These are phyloP conservation scores for Candida pseudoglaebosa DNA, from an alignment of 805 yeast genomes.

Conservation along the genomic window DNA sequence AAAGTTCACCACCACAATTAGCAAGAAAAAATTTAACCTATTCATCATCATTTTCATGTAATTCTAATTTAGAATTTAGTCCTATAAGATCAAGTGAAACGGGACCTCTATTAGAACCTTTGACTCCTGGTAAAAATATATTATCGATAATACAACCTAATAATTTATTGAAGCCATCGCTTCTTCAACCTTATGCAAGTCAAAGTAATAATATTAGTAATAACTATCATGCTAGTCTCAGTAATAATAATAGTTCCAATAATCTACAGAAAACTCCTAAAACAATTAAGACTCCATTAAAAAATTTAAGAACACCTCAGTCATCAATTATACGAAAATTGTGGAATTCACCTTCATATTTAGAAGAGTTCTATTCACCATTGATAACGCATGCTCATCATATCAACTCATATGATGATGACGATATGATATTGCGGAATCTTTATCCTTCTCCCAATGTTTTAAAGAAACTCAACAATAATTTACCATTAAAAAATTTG, in stretches of 20 bases:
- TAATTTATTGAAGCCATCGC: not conserved
- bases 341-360: constrained; percentile 64
- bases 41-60: constrained; percentile 65
- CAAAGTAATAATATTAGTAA: constrained; percentile 2
- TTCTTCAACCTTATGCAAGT: constrained; percentile 1
- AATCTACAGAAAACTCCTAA: constrained; percentile 30
- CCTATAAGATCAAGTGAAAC: constrained; percentile 56
- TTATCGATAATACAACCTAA: constrained; percentile 8
- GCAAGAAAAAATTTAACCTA: constrained; percentile 45
- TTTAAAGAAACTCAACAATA: not conserved
- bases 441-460: constrained; percentile 22
- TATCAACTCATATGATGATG: constrained; percentile 36
- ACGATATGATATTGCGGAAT: constrained; percentile 41
- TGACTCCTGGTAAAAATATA: constrained; percentile 46
- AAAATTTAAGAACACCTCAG: constrained; percentile 36
- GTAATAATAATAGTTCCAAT: constrained; percentile 2
- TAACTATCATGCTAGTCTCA: constrained; percentile 5
- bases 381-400: constrained; percentile 11
- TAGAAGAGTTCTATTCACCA: constrained; percentile 62
- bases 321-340: constrained; percentile 47
- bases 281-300: constrained; percentile 32
- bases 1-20: constrained; percentile 23
- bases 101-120: constrained; percentile 64
- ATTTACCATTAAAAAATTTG: constrained; percentile 9
- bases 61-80: constrained; percentile 59